phyloP scores from a whole-genome alignment of 768 basidiomycete genomes.

The Hypholoma sublateritium region DNA sequence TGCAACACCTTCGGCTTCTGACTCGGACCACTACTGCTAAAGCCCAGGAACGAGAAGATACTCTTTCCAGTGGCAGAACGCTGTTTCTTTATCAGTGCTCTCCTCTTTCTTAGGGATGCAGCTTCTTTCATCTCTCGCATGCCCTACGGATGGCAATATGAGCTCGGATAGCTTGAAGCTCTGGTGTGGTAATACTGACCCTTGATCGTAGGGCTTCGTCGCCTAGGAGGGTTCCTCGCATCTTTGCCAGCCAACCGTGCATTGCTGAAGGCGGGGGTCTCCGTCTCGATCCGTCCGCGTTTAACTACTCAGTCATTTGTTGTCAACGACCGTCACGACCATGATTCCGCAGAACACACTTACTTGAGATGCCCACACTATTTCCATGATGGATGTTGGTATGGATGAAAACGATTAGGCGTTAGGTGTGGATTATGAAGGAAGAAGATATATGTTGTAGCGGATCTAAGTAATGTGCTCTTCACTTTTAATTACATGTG shows the following conservation, averaged over 20 bases:
- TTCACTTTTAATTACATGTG: conserved; percentile 10
- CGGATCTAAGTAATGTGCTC: conserved; percentile 11
- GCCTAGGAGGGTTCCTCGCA: conserved; percentile 69
- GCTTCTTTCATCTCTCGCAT: conserved; percentile 73
- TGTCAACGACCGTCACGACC: neutral
- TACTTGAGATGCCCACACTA: conserved; percentile 52
- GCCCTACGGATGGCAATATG: conserved; percentile 36
- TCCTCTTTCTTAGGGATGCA: conserved; percentile 22
- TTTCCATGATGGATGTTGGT: conserved; percentile 38
- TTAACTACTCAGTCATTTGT: conserved; percentile 28
- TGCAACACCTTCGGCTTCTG: conserved; percentile 2
- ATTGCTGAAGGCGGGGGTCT: conserved; percentile 55
- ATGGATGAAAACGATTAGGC: conserved; percentile 6
- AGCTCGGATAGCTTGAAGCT: conserved; percentile 1
- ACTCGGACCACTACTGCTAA: conserved; percentile 9
- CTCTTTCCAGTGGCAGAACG: conserved; percentile 16
- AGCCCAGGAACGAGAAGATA: conserved; percentile 24
- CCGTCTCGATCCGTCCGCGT: conserved; percentile 42
- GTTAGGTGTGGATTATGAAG: conserved; percentile 7
- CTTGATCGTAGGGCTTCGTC: conserved; percentile 56
- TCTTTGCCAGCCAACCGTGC: conserved; percentile 81
- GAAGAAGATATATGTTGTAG: conserved; percentile 15
- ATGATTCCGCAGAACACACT: neutral
- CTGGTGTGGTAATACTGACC: conserved; percentile 25
- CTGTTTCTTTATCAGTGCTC: conserved; percentile 17